Evolutionary conservation across 202 grass and related monocot species (phyloP), one percentile per base, ranked within the genome.

Genomic region (Schoenoplectus tabernaemontani): DNA sequence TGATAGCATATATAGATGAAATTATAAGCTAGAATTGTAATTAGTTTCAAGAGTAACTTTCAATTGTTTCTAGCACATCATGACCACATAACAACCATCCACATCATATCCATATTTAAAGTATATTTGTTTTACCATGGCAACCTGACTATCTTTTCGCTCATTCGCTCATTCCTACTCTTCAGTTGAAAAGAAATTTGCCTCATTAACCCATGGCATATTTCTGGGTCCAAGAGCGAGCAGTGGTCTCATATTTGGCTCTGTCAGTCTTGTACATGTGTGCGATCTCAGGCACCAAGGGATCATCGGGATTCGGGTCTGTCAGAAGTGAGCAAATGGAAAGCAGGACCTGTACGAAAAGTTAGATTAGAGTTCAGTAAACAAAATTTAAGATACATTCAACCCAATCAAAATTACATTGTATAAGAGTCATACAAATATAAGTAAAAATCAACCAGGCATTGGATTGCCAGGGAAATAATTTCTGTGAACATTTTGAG

Each of bases 241-340:
- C 91, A 4, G 91, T 93, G 37, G 88, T 81, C 66, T 93, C 91
- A 0, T 93, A 93, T 82, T 93, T 93, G 20, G 86, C 74, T 85
- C 91, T 77, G 70, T 93, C 91, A 11, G 88, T 91, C 91, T 93
- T 93, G 84, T 93, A 93, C 88, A 93, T 93, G 88, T 93, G 91
- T 70, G 91, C 91, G 3, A 93, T 93, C 86, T 93, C 91, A 0
- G 91, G 91, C 59, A 93, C 91, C 80, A 93, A 77, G 0, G 91
- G 91, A 34, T 93, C 91, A 39, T 93, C 91, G 0, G 91, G 91
- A 78, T 93, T 93, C 0, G 91, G 91, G 72, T 93, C 91, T 5
- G 91, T 93, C 54, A 93, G 84, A 81, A 93, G 84, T 2, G 91
- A 93, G 30, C 91, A 93, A 59, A 93, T 93, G 0, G 91, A 93